A percentile compares a stretch with the other conserved stretches of the same genome.
These are phyloP conservation scores for Fusarium nodosum DNA, from an alignment of 2,329 filamentous ascomycete species.

Conservation along the genomic window DNA sequence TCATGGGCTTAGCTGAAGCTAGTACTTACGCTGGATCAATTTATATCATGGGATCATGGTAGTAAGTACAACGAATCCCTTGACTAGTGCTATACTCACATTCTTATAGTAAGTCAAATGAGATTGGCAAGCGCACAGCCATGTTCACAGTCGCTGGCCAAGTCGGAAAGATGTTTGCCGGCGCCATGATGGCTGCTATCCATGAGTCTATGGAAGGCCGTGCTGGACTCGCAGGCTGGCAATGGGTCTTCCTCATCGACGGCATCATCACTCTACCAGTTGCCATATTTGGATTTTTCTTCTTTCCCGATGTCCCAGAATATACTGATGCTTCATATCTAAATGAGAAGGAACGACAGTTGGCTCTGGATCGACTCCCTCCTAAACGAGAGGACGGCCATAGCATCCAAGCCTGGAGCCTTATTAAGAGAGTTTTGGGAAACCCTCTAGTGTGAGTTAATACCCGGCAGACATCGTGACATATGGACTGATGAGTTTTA, in stretches of 20 bases:
- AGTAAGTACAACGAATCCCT: constrained; percentile 41
- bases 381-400: constrained; percentile 54
- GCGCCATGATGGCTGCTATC: constrained; percentile 67
- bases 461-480: rapidly evolving
- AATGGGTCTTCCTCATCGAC: constrained; percentile 56
- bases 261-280: constrained; percentile 40
- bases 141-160: constrained; percentile 71
- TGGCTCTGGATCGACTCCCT: constrained; percentile 51
- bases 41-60: constrained; percentile 64
- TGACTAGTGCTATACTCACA: rapidly evolving
- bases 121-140: constrained; percentile 70
- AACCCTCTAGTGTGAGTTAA: constrained; percentile 49
- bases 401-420: constrained; percentile 51
- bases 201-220: constrained; percentile 55
- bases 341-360: constrained; percentile 52
- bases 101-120: constrained; percentile 56
- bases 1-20: constrained; percentile 48
- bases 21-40: constrained; percentile 52
- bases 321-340: constrained; percentile 55
- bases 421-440: constrained; percentile 49
- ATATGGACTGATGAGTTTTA: not conserved
- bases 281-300: constrained; percentile 43
- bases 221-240: constrained; percentile 61
- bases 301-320: constrained; percentile 52
- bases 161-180: constrained; percentile 69